phyloP scores from a whole-genome alignment of 208 protist species.

The Baffinella frigidus region DNA sequence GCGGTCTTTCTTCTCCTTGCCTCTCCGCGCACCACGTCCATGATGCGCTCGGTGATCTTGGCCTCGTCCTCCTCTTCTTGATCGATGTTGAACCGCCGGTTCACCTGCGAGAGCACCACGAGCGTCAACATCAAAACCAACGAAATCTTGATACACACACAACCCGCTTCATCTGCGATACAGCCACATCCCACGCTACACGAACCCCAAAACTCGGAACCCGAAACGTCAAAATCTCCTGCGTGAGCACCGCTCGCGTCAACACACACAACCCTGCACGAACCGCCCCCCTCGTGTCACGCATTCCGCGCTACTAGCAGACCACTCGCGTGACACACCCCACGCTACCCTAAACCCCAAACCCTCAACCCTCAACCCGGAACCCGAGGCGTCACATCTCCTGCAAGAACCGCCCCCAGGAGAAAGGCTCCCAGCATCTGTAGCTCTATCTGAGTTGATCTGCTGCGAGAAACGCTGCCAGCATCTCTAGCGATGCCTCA shows the following conservation, averaged over 20 bases:
- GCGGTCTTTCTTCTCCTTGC: not conserved
- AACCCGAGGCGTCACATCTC: no score
- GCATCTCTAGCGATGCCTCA: no score
- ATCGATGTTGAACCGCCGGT: not conserved
- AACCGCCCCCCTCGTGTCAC: no score
- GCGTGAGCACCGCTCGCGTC: not conserved
- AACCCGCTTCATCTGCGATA: not conserved
- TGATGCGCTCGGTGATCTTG: not conserved
- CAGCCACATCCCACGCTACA: not conserved
- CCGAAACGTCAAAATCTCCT: not conserved
- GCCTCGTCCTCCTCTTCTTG: slow-evolving; percentile 9
- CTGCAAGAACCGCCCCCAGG: no score
- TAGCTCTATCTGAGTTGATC: no score
- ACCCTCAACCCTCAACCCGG: no score
- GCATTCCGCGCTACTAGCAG: no score
- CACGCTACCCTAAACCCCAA: no score
- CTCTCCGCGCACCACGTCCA: slow-evolving; percentile 42
- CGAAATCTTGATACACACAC: not conserved
- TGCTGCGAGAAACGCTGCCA: no score
- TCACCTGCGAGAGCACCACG: not conserved
- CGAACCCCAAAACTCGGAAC: not conserved
- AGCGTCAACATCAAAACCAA: not conserved
- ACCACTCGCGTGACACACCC: no score
- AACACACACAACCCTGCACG: not conserved
- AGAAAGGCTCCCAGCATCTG: no score